These are phyloP conservation scores for Fusarium coicis DNA, from an alignment of 2,329 filamentous ascomycete genomes.

Conservation along the genomic window DNA sequence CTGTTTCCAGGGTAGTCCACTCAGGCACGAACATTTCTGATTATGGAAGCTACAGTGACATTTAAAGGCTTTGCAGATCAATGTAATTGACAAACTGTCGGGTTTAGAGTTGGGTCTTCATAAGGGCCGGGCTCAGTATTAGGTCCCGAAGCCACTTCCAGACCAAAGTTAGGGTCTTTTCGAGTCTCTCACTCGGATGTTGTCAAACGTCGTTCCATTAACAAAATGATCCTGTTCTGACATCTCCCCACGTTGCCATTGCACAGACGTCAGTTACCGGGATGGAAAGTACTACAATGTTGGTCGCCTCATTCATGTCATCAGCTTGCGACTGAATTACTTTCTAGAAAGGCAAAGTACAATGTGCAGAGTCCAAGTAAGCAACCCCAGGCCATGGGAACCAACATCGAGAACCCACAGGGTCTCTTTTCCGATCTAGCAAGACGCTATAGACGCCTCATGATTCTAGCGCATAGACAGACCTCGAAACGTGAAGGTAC, in stretches of 20 bases:
- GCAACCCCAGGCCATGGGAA: background rate
- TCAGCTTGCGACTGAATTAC: background rate
- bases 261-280: background rate
- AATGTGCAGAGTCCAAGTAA: background rate
- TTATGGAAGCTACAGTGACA: background rate
- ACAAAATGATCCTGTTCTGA: background rate
- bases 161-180: background rate
- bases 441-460: constrained; percentile 29
- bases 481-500: constrained; percentile 7
- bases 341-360: background rate
- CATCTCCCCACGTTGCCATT: constrained; percentile 4
- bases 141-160: constrained; percentile 23
- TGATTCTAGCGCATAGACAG: constrained; percentile 33
- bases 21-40: background rate
- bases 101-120: background rate
- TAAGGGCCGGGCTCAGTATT: background rate
- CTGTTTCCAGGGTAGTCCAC: background rate
- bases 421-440: constrained; percentile 15
- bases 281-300: background rate
- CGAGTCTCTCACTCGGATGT: background rate
- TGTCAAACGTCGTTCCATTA: constrained; percentile 5
- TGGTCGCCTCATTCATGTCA: constrained; percentile 7
- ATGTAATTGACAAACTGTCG: background rate
- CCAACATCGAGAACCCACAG: constrained; percentile 1
- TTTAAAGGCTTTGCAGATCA: background rate